phyloP scores from a whole-genome alignment of 1,284 basidiomycete genomes.

The Ceratobasidium sp. region DNA sequence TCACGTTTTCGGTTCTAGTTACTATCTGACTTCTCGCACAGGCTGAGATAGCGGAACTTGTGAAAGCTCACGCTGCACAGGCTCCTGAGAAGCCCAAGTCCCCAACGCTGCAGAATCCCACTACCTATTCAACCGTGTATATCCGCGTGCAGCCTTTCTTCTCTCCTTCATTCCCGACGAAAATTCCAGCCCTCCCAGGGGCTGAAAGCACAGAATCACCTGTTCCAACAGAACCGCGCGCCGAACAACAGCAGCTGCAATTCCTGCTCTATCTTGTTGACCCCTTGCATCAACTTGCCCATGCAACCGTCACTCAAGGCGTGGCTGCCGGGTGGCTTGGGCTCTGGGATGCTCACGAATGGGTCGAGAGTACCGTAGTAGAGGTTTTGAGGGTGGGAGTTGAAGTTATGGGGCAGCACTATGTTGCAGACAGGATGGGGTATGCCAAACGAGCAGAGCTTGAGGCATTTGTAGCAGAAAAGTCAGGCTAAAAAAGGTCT shows the following conservation, averaged over 20 bases:
- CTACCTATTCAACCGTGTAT: conserved; percentile 90
- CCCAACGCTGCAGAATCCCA: conserved; percentile 65
- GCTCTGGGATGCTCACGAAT: conserved; percentile 87
- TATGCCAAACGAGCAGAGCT: conserved; percentile 56
- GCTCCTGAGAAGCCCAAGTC: conserved; percentile 50
- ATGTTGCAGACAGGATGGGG: conserved; percentile 81
- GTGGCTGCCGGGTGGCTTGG: conserved; percentile 83
- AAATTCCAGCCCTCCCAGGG: conserved; percentile 52
- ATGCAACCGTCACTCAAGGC: conserved; percentile 80
- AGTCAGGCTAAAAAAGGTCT: background rate
- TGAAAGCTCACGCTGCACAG: conserved; percentile 63
- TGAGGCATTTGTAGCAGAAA: conserved; percentile 25
- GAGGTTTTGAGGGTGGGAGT: conserved; percentile 82
- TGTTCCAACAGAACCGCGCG: conserved; percentile 43
- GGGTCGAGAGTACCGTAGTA: conserved; percentile 93
- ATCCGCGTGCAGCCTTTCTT: conserved; percentile 91
- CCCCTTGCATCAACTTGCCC: conserved; percentile 77
- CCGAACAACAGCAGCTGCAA: conserved; percentile 67
- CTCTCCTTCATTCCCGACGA: conserved; percentile 51
- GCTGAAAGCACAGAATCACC: conserved; percentile 46
- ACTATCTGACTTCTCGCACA: conserved; percentile 48
- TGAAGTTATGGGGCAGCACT: conserved; percentile 88
- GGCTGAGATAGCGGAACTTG: conserved; percentile 80
- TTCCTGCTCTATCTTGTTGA: conserved; percentile 87
- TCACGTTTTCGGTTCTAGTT: background rate